These are phyloP conservation scores for Malassezia nana DNA, from an alignment of 1,284 basidiomycete genomes.

Conservation along the genomic window DNA sequence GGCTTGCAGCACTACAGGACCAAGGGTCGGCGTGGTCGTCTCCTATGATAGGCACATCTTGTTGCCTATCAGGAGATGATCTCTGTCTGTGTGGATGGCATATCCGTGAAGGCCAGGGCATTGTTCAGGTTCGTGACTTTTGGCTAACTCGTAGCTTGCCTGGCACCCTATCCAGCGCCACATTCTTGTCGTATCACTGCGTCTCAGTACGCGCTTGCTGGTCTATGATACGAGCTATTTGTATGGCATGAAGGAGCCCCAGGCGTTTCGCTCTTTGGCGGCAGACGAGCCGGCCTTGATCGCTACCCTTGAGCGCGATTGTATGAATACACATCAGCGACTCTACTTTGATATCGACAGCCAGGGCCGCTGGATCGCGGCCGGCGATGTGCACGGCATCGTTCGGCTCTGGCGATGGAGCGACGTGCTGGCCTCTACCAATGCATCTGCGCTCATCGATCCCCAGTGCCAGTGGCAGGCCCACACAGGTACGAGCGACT, in stretches of 20 bases:
- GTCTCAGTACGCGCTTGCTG: not conserved
- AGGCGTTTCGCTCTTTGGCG: not conserved
- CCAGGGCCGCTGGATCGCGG: not conserved
- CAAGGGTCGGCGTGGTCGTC: not conserved
- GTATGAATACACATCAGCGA: slow-evolving; percentile 2
- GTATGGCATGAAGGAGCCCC: slow-evolving; percentile 1
- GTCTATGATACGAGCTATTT: slow-evolving; percentile 16
- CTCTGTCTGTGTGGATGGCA: slow-evolving; percentile 9
- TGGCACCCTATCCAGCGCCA: slow-evolving; percentile 12
- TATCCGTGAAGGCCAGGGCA: slow-evolving; percentile 3
- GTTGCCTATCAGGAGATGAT: not conserved
- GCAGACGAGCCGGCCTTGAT: not conserved
- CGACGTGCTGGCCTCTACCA: not conserved
- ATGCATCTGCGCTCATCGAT: not conserved
- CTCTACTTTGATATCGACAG: slow-evolving; percentile 10
- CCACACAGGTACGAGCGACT: slow-evolving; percentile 2
- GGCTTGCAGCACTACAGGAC: slow-evolving; percentile 1
- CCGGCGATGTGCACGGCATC: slow-evolving; percentile 8
- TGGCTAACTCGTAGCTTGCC: not conserved
- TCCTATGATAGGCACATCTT: not conserved
- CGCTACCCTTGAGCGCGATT: not conserved
- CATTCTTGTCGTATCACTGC: slow-evolving; percentile 9
- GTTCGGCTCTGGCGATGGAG: slow-evolving; percentile 9
- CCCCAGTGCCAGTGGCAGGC: slow-evolving; percentile 2
- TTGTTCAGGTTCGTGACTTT: slow-evolving; percentile 1